These are phyloP conservation scores for Euphorbia peplus DNA, from an alignment of 345 rosid species.

Conservation along the genomic window DNA sequence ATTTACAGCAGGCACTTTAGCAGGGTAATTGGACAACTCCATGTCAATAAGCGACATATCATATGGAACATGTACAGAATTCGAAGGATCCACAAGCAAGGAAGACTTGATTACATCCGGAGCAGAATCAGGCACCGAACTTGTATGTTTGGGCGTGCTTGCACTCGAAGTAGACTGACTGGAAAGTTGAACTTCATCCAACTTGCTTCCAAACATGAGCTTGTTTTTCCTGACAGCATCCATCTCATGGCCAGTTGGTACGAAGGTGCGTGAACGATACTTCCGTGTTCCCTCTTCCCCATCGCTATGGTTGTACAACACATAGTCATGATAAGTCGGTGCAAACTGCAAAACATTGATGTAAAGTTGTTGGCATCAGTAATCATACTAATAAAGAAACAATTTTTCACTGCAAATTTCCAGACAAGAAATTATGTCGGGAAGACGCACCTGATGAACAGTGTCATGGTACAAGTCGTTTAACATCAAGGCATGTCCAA, in stretches of 20 bases:
- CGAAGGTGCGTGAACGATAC: slow-evolving; percentile 90
- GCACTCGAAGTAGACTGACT: slow-evolving; percentile 62
- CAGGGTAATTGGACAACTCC: slow-evolving; percentile 75
- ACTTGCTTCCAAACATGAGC: slow-evolving; percentile 56
- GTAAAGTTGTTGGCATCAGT: neutral
- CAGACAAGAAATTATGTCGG: neutral
- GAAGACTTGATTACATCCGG: slow-evolving; percentile 66
- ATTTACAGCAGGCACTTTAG: slow-evolving; percentile 72
- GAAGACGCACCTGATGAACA: slow-evolving; percentile 83
- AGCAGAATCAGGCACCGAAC: slow-evolving; percentile 31
- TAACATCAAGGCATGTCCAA: slow-evolving; percentile 82
- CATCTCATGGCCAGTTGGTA: slow-evolving; percentile 98
- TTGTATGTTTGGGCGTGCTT: slow-evolving; percentile 48
- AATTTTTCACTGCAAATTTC: neutral
- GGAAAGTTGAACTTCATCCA: slow-evolving; percentile 74
- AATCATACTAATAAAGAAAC: neutral
- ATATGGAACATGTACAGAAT: slow-evolving; percentile 46
- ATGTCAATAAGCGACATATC: slow-evolving; percentile 90
- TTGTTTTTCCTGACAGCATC: slow-evolving; percentile 85
- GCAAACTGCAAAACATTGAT: slow-evolving; percentile 67
- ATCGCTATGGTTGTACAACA: slow-evolving; percentile 79
- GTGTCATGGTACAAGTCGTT: slow-evolving; percentile 98
- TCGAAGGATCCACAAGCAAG: slow-evolving; percentile 57
- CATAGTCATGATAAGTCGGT: slow-evolving; percentile 95
- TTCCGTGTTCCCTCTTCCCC: slow-evolving; percentile 87